phyloP scores from a whole-genome alignment of 768 basidiomycete genomes.

The Naganishia randhawae region DNA sequence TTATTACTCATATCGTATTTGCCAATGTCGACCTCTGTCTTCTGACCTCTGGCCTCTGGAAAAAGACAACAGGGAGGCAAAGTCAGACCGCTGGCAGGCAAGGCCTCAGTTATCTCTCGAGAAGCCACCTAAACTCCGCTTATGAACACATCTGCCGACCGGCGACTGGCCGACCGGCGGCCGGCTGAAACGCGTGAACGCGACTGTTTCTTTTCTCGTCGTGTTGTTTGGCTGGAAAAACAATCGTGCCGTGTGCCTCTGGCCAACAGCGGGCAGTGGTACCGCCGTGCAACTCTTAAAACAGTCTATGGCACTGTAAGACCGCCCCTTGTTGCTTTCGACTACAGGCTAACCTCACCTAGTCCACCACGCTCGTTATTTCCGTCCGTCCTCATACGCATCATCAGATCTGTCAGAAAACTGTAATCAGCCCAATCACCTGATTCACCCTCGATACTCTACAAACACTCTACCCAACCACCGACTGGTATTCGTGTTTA shows the following conservation, averaged over 20 bases:
- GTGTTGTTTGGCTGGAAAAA: constrained; percentile 6
- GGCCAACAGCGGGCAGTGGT: not conserved
- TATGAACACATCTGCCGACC: too few relatives aligned
- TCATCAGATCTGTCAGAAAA: not conserved
- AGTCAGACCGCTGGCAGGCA: too few relatives aligned
- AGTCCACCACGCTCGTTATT: constrained; percentile 9
- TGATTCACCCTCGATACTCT: constrained; percentile 10
- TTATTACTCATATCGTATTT: too few relatives aligned
- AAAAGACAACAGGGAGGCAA: too few relatives aligned
- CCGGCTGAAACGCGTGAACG: not conserved
- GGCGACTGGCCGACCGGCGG: too few relatives aligned
- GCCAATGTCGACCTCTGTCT: too few relatives aligned
- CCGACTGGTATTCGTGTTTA: not conserved
- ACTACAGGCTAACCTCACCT: constrained; percentile 2
- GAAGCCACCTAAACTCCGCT: too few relatives aligned
- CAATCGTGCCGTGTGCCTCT: not conserved
- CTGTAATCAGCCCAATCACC: constrained; percentile 13
- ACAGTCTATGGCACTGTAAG: not conserved
- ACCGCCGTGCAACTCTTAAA: not conserved
- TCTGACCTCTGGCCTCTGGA: too few relatives aligned
- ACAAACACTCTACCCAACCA: not conserved
- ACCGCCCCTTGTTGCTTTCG: too few relatives aligned
- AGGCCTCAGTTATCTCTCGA: too few relatives aligned
- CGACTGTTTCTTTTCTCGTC: constrained; percentile 2
- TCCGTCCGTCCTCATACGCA: not conserved